Base-by-base conservation (phyloP, 306 rosid species). In the Datisca glomerata region DNA sequence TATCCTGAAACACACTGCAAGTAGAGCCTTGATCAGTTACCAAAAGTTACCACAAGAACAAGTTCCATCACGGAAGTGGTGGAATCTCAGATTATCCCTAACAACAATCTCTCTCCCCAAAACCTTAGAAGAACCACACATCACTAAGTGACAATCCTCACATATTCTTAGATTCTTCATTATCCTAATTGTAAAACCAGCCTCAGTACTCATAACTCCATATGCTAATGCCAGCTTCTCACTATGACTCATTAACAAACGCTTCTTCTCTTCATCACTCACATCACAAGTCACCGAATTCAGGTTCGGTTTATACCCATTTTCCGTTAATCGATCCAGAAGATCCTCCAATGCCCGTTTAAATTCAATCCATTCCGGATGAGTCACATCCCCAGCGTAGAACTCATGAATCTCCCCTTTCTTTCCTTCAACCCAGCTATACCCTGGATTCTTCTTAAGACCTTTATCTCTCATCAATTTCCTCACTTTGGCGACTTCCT, bases 161-260 rank as follows among this genome's bases (percentile, higher is more conserved):
- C 94, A 86, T 47, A 86, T 71, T 51, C 96, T 75, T 16, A 86
- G 64, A 70, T 79, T 86, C 67, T 86, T 86, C 94, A 73, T 79
- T 38, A 82, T 82, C 75, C 57, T 76, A 47, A 82, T 76, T 47
- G 74, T 55, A 49, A 59, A 57, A 51, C 72, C 80, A 13, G 67
- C 54, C 43, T 57, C 79, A 9, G 68, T 66, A 52, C 49, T 54
- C 34, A 76, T 36, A 57, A 86, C 43, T 15, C 78, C 81, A 63
- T 52, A 86, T 37, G 75, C 85, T 58, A 86, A 53, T 42, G 96
- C 93, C 23, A 81, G 69, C 62, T 76, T 81, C 58, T 86, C 94
- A 52, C 96, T 76, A 39, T 86, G 96, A 51, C 53, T 23, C 76
- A 68, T 65, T 15, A 86, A 62, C 22, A 81, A 18, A 29, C 47